Conservation (phyloP, 2,329 filamentous ascomycete genomes). For the Ophiobolus disseminans region DNA sequence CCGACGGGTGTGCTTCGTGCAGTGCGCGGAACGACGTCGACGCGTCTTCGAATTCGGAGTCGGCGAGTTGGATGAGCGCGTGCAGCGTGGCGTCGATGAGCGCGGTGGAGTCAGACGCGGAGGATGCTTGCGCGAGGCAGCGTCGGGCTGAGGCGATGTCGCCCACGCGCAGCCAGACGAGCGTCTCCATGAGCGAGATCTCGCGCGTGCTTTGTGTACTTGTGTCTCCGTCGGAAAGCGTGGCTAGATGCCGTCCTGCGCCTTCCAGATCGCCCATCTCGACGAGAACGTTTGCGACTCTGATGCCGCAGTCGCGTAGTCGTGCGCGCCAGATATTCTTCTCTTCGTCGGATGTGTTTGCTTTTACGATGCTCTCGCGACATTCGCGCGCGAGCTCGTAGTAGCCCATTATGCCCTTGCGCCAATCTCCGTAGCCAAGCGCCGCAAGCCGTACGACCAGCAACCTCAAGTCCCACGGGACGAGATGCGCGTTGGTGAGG, state of each 20-base stretch:
- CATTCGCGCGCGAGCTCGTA: constrained; percentile 87
- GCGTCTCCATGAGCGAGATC: constrained; percentile 56
- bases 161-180: constrained; percentile 81
- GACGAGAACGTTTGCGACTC: constrained; percentile 70
- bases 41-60: constrained; percentile 73
- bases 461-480: constrained; percentile 87
- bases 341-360: constrained; percentile 55
- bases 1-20: constrained; percentile 55
- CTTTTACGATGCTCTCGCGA: constrained; percentile 61
- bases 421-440: constrained; percentile 82
- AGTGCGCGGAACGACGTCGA: constrained; percentile 66
- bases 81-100: constrained; percentile 57
- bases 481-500: constrained; percentile 62
- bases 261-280: constrained; percentile 89
- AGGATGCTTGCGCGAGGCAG: constrained; percentile 53
- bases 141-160: constrained; percentile 72
- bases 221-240: constrained; percentile 58
- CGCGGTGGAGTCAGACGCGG: constrained; percentile 24
- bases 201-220: constrained; percentile 13
- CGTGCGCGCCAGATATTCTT: constrained; percentile 73
- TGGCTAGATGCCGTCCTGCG: constrained; percentile 74
- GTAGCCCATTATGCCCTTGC: constrained; percentile 85
- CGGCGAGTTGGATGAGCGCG: constrained; percentile 79
- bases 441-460: constrained; percentile 84
- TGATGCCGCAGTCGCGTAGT: constrained; percentile 75